Conservation (phyloP, 371 early-diverging fungal genomes). For the Mucor velutinosus region DNA sequence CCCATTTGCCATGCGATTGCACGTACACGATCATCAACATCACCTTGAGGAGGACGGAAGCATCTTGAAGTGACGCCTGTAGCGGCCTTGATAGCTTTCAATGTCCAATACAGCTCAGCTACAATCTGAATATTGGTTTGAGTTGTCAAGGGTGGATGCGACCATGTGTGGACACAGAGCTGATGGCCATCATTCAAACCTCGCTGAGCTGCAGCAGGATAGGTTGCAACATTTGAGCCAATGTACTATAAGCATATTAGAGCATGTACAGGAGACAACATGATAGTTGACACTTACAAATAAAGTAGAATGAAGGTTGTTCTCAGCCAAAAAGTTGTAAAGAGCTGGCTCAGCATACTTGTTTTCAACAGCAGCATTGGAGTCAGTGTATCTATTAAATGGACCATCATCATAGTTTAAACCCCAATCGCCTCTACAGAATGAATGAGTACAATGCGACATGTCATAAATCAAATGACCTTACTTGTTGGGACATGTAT, state of each 20-base stretch:
- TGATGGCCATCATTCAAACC: conserved; percentile 46
- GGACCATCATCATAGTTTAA: conserved; percentile 52
- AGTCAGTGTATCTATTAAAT: conserved; percentile 28
- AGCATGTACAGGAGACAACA: not conserved
- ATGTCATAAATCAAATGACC: too few species aligned
- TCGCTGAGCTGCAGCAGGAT: conserved; percentile 46
- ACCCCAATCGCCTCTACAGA: conserved; percentile 45
- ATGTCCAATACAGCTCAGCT: conserved; percentile 58
- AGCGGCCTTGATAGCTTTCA: conserved; percentile 53
- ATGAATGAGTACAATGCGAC: too few species aligned
- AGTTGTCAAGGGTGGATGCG: conserved; percentile 58
- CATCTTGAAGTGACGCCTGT: conserved; percentile 58
- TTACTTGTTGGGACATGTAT: conserved; percentile 33
- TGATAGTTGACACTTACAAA: conserved; percentile 21
- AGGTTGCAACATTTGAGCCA: conserved; percentile 45
- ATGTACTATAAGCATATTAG: conserved; percentile 31
- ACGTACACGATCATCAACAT: conserved; percentile 56
- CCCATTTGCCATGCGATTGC: conserved; percentile 56
- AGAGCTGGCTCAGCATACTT: conserved; percentile 42
- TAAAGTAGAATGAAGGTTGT: conserved; percentile 21
- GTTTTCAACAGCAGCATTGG: conserved; percentile 19
- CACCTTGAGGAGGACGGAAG: conserved; percentile 58
- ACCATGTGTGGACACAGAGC: conserved; percentile 59
- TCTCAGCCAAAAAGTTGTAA: conserved; percentile 40
- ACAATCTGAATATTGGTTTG: conserved; percentile 52